Base-by-base conservation (phyloP, 257 asterid genomes). In the Nyctanthes arbortristis region DNA sequence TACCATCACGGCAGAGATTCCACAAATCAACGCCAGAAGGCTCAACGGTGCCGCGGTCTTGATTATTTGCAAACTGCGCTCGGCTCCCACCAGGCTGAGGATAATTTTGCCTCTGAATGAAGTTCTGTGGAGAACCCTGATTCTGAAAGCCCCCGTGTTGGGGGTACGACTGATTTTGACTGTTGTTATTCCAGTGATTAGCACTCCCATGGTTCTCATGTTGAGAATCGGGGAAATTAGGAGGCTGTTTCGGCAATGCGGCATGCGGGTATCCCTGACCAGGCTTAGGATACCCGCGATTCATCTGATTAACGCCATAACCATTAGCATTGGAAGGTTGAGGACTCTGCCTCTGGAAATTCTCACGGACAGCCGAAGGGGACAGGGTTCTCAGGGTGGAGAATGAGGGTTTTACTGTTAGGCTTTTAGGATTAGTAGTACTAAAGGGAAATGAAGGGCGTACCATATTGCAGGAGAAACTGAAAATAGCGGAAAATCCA, bases 1-100 rank as follows among this genome's bases (percentile, higher is more conserved):
- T 88, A 66, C 96, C 97, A 52, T 73, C 90, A 11, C 78, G 74
- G 71, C 97, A 88, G 77, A 85, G 75, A 49, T 84, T 73, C 73
- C 83, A 66, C 33, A 93, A 73, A 77, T 88, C 91, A 43, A 70
- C 89, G 39, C 33, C 25, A 31, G 73, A 62, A 8, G 72, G 75
- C 65, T 13, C 79, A 66, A 43, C 43, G 4, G 68, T 69, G 28
- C 62, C 65, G 20, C 24, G 34, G 3, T 56, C 68, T 69, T 80
- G 89, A 69, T 78, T 37, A n/a, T 43, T 65, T 55, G 11, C 52
- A 5, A 61, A 79, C 63, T 68, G 56, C 5, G 73, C 84, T 66
- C 75, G 84, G 39, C 43, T 70, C 61, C 79, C 78, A 62, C 65
- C 76, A 36, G 67, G 64, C 35, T 72, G 77, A 7, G 80, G 78